Evolutionary conservation across 345 rosid genomes (phyloP).

Genomic region (Hibiscus trionum): DNA sequence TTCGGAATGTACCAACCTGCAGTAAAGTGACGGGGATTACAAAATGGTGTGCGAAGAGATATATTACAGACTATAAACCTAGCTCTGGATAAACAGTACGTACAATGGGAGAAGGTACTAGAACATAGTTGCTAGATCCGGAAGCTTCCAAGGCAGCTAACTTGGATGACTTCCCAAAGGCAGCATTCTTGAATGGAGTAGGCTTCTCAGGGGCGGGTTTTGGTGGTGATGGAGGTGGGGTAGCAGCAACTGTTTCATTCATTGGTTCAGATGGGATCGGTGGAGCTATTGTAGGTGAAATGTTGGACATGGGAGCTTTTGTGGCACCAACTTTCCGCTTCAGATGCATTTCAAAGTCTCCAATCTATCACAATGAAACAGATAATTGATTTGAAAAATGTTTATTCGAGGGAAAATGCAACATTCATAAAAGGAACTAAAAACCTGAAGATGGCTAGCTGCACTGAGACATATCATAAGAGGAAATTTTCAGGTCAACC

Average conservation of each 20-base stretch:
- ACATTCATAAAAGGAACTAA: background rate
- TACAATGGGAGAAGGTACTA: slow-evolving; percentile 70
- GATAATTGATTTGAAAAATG: too few species aligned
- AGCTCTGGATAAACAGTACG: slow-evolving; percentile 21
- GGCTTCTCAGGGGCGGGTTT: slow-evolving; percentile 47
- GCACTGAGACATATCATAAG: background rate
- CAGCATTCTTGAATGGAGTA: slow-evolving; percentile 50
- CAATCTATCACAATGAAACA: slow-evolving; percentile 45
- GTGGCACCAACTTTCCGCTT: slow-evolving; percentile 59
- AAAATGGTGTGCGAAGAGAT: background rate
- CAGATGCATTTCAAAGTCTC: slow-evolving; percentile 87
- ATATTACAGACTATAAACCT: background rate
- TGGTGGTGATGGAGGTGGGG: slow-evolving; percentile 36
- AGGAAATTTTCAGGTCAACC: background rate
- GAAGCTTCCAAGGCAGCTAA: slow-evolving; percentile 79
- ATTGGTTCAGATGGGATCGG: slow-evolving; percentile 74
- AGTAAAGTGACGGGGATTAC: slow-evolving; percentile 3
- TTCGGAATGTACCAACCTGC: slow-evolving; percentile 74
- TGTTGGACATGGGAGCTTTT: slow-evolving; percentile 37
- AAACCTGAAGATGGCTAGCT: background rate
- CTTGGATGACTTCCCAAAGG: slow-evolving; percentile 62
- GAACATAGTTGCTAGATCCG: slow-evolving; percentile 55
- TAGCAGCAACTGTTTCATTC: slow-evolving; percentile 43
- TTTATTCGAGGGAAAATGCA: background rate
- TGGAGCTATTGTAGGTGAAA: slow-evolving; percentile 67